Percentiles rank a stretch among this genome's conserved stretches.
Conservation (phyloP, 345 rosid species). For the Hypericum perforatum region DNA sequence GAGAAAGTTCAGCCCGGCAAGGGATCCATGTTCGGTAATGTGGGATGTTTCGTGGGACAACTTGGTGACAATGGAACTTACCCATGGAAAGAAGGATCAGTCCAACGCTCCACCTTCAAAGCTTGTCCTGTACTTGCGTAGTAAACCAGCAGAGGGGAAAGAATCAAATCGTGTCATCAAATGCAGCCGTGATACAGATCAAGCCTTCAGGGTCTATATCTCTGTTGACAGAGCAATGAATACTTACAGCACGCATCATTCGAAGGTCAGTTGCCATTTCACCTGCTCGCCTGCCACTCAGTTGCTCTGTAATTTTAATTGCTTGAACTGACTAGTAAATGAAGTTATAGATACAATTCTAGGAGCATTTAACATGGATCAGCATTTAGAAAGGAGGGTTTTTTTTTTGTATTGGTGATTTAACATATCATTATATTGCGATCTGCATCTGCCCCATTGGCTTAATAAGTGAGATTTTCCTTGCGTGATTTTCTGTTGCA, state of each 20-base stretch:
- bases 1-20: slow-evolving; percentile 78
- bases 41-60: slow-evolving; percentile 89
- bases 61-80: slow-evolving; percentile 72
- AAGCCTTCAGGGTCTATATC: slow-evolving; percentile 58
- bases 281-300: slow-evolving; percentile 3
- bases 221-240: slow-evolving; percentile 62
- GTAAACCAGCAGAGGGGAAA: slow-evolving; percentile 43
- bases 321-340: no score
- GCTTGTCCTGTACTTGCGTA: slow-evolving; percentile 46
- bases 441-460: not conserved
- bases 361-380: no score
- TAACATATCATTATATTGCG: not conserved
- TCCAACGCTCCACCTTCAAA: slow-evolving; percentile 63
- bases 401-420: not conserved
- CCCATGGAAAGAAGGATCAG: slow-evolving; percentile 71
- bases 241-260: slow-evolving; percentile 42
- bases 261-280: slow-evolving; percentile 38
- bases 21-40: slow-evolving; percentile 83
- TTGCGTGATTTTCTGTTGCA: slow-evolving; percentile 9
- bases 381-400: no score
- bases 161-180: slow-evolving; percentile 69
- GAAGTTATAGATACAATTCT: no score
- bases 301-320: no score
- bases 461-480: not conserved
- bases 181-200: slow-evolving; percentile 61